These are phyloP conservation scores for Celoporthe dispersa DNA, from an alignment of 2,329 filamentous ascomycete species.

Conservation along the genomic window DNA sequence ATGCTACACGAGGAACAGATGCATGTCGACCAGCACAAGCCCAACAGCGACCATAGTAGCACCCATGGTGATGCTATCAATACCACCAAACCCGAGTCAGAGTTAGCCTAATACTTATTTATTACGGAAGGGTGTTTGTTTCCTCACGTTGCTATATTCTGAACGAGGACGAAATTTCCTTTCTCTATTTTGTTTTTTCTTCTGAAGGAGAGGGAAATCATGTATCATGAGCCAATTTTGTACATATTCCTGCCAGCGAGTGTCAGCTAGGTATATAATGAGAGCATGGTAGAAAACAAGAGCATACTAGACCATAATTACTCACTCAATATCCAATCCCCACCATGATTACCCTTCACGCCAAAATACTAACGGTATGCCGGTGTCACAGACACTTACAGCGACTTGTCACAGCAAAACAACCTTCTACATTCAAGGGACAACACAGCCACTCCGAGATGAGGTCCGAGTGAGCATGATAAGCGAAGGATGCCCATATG, in stretches of 20 bases:
- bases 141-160: neutral
- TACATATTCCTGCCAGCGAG: neutral
- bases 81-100: neutral
- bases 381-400: neutral
- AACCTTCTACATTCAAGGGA: neutral
- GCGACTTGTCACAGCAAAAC: neutral
- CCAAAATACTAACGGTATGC: no score
- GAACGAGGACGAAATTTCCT: neutral
- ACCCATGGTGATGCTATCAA: neutral
- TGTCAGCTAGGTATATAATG: neutral
- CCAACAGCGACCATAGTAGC: constrained; percentile 15
- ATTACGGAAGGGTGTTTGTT: neutral
- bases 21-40: constrained; percentile 34
- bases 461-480: neutral
- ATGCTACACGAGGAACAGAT: constrained; percentile 34
- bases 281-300: neutral
- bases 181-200: neutral
- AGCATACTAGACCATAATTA: neutral
- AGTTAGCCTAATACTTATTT: neutral
- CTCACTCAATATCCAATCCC: neutral
- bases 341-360: no score
- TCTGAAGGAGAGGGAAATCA: neutral
- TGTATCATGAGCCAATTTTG: neutral
- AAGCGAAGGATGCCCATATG: neutral
- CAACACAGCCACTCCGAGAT: neutral